Base-by-base conservation (phyloP, 352 stramenopile genomes). In the Pythium aquatile region DNA sequence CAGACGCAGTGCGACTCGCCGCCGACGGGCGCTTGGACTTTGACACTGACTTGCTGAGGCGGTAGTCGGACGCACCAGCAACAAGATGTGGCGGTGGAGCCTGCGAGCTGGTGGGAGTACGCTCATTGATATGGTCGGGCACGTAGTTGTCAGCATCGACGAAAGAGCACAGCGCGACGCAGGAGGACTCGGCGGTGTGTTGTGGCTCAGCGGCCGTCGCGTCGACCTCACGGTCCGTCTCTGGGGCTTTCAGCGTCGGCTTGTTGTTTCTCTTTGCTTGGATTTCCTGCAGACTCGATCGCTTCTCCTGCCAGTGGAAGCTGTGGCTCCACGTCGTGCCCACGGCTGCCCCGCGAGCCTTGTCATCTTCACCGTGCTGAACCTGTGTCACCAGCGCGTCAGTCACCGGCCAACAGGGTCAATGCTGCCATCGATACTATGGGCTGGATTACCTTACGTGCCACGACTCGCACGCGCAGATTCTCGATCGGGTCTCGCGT, bases 401-500 rank as follows among this genome's bases (percentile, higher is more conserved):
- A 16, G 37, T 17, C 1, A n/a, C 37, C 37, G 37, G 37, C 37
- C 37, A 26, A 9, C 8, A 17, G 17, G 2, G 16, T 26, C 26
- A 17, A 26, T 42, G 6, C 14, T 17, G 11, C 14, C 37, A 42
- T 16, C 17, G 37, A 42, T 42, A 17, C 11, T 5, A 13, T 42
- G 11, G 37, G 40, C 40, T 39, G 51, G 52, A 35, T 10, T 30
- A 87, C 84, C 80, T 93, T 91, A 47, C 81, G 80, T 24, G 85
- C 70, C 2, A 72, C 79, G 26, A 90, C 79, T 17, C 69, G 66
- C 33, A 93, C 47, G 47, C 67, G 69, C 16, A 93, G 62, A 56
- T 90, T 87, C 65, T 88, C 80, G 62, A 93, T 89, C 10, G 84
- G 80, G 60, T 90, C 81, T 63, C 76, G 77, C 48, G 84, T 83